Base-by-base conservation (phyloP, 2,329 filamentous ascomycete genomes). In the Seiridium cupressi region DNA sequence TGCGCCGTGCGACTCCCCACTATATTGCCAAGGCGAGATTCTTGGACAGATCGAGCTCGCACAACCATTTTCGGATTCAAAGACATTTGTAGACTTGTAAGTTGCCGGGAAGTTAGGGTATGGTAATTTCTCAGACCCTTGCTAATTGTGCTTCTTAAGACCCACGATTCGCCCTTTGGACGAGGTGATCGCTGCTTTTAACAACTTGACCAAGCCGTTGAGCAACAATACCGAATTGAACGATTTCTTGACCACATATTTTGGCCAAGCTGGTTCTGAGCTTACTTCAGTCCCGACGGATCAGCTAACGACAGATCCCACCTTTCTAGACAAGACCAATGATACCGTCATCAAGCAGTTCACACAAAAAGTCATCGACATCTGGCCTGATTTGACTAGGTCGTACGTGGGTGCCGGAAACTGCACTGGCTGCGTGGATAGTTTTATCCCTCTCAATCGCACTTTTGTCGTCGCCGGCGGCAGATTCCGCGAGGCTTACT, bases 381-480 rank as follows among this genome's bases (percentile, higher is more conserved):
- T 90, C 63, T 90, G 88, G 88, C 87, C 87, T 11, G 84, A 89
- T 61, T 74, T 90, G 53, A 90, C 88, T 4, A 79, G 88, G 42
- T 75, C 77, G 31, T 89, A 89, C 69, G 74, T 76, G 11, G 80
- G 81, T 57, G 70, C 76, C n/a, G 69, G 69, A 32, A 82, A 81
- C 65, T 89, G 87, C 75, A 76, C 78, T 7, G 79, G 79, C 40
- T 90, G 87, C 62, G 85, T 86, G 40, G 81, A 81, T 66, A 89
- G 86, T 69, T 89, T 88, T 72, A 84, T 90, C 59, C 84, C 86
- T 5, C 70, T 90, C 61, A 88, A 88, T 66, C 83, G 85, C 60
- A 87, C 86, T 3, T 90, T 90, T 67, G 86, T 90, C n/a, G 82
- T 90, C 13, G 87, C 87, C 3, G 87, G 87, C 10, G 87, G 88